Evolutionary conservation across 1,284 basidiomycete species (phyloP).

Genomic region (Wolfiporia cocos): DNA sequence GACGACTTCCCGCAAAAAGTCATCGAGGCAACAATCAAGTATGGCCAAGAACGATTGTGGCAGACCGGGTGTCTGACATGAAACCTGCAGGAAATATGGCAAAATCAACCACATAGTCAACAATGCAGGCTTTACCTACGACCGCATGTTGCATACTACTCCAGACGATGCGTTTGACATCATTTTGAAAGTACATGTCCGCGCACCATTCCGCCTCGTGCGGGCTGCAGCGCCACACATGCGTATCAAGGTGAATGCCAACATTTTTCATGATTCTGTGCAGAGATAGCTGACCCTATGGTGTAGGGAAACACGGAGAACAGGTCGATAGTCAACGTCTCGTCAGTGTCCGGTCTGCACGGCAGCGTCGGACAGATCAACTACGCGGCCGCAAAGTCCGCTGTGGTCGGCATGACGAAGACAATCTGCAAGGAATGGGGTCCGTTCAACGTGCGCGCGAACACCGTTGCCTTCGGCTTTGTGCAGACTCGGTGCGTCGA

Average conservation of each 20-base stretch:
- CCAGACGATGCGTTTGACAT: conserved; percentile 79
- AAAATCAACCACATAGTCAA: conserved; percentile 86
- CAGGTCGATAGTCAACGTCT: conserved; percentile 73
- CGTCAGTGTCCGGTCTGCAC: conserved; percentile 73
- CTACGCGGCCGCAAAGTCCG: conserved; percentile 76
- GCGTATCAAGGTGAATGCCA: conserved; percentile 60
- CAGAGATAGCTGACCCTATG: background rate
- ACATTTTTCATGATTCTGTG: no score
- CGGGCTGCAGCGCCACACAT: conserved; percentile 82
- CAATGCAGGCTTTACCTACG: conserved; percentile 85
- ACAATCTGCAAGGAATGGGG: conserved; percentile 90
- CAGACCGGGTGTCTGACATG: background rate
- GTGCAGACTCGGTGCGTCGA: conserved; percentile 59
- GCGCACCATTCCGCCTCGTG: conserved; percentile 81
- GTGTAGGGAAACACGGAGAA: conserved; percentile 46
- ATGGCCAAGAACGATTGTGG: conserved; percentile 23
- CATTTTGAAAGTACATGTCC: conserved; percentile 78
- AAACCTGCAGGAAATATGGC: conserved; percentile 53
- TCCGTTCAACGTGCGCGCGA: conserved; percentile 73
- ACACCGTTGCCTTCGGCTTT: conserved; percentile 75
- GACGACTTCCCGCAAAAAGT: conserved; percentile 80
- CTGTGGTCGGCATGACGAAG: conserved; percentile 75
- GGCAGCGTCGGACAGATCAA: conserved; percentile 84
- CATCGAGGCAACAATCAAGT: conserved; percentile 73
- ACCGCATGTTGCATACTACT: conserved; percentile 86